These are phyloP conservation scores for Pseudopyrenochaeta lycopersici DNA, from an alignment of 2,329 filamentous ascomycete genomes.

Conservation along the genomic window DNA sequence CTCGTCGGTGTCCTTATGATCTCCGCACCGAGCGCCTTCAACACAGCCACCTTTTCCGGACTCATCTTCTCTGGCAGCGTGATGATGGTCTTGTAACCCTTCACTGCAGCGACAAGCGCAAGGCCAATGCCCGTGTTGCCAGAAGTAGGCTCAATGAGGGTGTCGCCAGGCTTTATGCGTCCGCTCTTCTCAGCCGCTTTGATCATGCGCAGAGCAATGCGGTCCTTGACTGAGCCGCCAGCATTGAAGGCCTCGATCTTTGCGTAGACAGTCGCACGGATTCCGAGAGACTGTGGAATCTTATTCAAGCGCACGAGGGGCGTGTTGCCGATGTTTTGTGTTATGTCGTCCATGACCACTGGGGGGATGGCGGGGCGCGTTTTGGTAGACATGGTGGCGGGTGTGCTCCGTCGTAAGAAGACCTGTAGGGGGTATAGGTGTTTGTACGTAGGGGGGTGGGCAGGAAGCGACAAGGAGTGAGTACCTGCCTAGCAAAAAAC, in stretches of 20 bases:
- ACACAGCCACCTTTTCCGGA: conserved; percentile 93
- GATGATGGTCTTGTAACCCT: conserved; percentile 98
- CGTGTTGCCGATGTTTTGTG: conserved; percentile 92
- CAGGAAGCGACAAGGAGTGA: background rate
- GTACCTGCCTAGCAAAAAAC: background rate
- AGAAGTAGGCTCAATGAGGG: conserved; percentile 95
- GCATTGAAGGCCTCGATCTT: conserved; percentile 96
- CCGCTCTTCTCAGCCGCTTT: conserved; percentile 92
- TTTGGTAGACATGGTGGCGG: conserved; percentile 55
- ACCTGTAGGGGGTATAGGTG: background rate
- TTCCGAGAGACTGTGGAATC: conserved; percentile 88
- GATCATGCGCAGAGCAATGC: conserved; percentile 96
- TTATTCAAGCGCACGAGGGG: conserved; percentile 95
- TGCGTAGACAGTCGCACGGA: conserved; percentile 87
- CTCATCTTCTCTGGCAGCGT: conserved; percentile 99
- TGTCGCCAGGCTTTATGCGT: conserved; percentile 96
- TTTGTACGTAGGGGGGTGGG: background rate
- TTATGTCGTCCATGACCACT: conserved; percentile 71
- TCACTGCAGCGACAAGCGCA: conserved; percentile 91
- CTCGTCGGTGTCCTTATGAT: conserved; percentile 98
- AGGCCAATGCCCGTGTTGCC: conserved; percentile 98
- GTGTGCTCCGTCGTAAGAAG: background rate
- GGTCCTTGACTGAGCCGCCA: conserved; percentile 91
- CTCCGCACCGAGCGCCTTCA: conserved; percentile 92
- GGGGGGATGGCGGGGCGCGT: conserved; percentile 63